phyloP scores from a whole-genome alignment of 805 yeast species.

The Starmerella ratchasimensis region DNA sequence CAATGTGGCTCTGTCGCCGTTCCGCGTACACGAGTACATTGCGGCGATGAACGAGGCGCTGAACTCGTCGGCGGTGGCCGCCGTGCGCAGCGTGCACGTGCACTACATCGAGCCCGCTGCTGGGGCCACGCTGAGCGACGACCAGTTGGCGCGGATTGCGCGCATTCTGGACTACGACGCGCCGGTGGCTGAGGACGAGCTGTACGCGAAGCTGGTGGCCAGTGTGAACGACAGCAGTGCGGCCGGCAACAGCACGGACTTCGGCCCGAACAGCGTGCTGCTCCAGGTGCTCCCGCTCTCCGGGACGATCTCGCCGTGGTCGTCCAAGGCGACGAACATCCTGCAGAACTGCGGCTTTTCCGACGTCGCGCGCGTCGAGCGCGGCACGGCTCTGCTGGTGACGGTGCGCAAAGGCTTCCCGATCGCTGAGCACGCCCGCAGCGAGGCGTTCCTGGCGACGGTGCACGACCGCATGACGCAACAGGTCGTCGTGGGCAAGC shows the following conservation, averaged over 20 bases:
- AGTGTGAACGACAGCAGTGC: constrained; percentile 19
- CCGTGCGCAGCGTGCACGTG: constrained; percentile 58
- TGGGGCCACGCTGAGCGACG: constrained; percentile 21
- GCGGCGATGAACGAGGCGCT: constrained; percentile 61
- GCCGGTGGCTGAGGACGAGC: constrained; percentile 36
- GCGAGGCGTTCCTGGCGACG: constrained; percentile 48
- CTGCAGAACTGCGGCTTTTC: constrained; percentile 74
- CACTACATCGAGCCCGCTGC: constrained; percentile 60
- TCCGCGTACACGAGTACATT: constrained; percentile 63
- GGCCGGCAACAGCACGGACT: constrained; percentile 9
- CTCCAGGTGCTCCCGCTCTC: constrained; percentile 77
- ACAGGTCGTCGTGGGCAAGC: constrained; percentile 34
- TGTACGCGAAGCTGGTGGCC: constrained; percentile 31
- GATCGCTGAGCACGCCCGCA: constrained; percentile 38
- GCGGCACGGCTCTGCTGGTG: constrained; percentile 70
- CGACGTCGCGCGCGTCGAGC: constrained; percentile 70
- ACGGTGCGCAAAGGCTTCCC: constrained; percentile 62
- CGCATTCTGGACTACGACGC: constrained; percentile 62
- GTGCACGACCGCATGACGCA: constrained; percentile 95
- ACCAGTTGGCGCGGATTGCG: constrained; percentile 33
- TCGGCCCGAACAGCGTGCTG: constrained; percentile 34
- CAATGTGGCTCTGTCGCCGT: constrained; percentile 76
- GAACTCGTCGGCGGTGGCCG: constrained; percentile 50
- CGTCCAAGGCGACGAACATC: constrained; percentile 95
- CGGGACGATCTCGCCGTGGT: constrained; percentile 98